Conservation (phyloP, 148 eudicot genomes). For the Rhododendron vialii region DNA sequence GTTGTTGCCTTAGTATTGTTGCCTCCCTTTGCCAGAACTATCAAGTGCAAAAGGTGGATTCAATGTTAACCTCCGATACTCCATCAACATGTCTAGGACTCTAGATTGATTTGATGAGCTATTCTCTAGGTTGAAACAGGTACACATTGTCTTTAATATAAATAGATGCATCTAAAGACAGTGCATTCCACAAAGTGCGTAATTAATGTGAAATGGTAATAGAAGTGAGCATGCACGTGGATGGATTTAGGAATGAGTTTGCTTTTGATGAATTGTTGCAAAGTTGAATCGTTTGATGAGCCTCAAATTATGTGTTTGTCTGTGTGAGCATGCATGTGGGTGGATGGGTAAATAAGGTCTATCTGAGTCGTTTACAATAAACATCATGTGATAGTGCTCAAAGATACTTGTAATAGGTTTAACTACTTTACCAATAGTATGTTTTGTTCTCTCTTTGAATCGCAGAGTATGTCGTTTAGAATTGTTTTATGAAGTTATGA, state of each 20-base stretch:
- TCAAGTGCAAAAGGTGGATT: not conserved
- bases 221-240: not conserved
- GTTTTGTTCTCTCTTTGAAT: not conserved
- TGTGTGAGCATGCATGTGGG: not conserved
- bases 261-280: not conserved
- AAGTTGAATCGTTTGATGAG: not conserved
- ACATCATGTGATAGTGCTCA: not conserved
- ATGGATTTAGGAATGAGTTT: not conserved
- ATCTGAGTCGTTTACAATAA: not conserved
- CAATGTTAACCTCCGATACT: not conserved
- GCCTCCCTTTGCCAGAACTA: slow-evolving; percentile 74
- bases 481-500: not conserved
- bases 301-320: not conserved
- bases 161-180: not conserved
- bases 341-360: not conserved
- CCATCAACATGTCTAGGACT: no score
- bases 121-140: not conserved
- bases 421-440: not conserved
- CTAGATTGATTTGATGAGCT: not conserved
- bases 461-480: not conserved
- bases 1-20: slow-evolving; percentile 51
- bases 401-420: not conserved
- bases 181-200: not conserved
- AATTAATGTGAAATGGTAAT: not conserved
- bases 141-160: not conserved